Evolutionary conservation across 1,284 basidiomycete genomes (phyloP).

Genomic region (Athelia sp.): DNA sequence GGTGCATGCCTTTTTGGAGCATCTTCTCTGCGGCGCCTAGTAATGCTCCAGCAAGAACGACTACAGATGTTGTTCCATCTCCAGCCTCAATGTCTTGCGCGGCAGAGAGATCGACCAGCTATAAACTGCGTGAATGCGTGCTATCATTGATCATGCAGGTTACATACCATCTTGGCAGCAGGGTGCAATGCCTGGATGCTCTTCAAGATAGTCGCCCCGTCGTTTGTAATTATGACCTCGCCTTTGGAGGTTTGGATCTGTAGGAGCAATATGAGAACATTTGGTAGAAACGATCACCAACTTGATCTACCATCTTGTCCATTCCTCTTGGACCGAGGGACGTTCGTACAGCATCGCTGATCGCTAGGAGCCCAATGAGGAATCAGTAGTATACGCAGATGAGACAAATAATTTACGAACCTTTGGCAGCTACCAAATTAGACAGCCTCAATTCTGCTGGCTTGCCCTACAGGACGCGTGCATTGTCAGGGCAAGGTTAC

Average conservation of each 20-base stretch:
- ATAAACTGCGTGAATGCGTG: background rate
- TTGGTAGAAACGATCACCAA: conserved; percentile 9
- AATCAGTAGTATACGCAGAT: conserved; percentile 10
- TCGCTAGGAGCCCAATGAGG: conserved; percentile 51
- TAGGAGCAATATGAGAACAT: conserved; percentile 10
- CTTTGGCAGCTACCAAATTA: conserved; percentile 96
- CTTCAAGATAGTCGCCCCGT: conserved; percentile 97
- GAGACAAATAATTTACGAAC: conserved; percentile 33
- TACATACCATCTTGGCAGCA: conserved; percentile 89
- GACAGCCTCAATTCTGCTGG: conserved; percentile 92
- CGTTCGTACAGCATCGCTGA: conserved; percentile 96
- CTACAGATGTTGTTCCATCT: conserved; percentile 98
- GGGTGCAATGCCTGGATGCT: conserved; percentile 98
- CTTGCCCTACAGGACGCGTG: conserved; percentile 62
- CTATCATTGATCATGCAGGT: background rate
- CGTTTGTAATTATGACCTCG: conserved; percentile 98
- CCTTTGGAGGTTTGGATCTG: conserved; percentile 98
- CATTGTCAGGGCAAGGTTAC: background rate
- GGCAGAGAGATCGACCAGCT: conserved; percentile 96
- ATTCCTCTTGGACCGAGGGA: conserved; percentile 97
- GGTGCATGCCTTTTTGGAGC: conserved; percentile 95
- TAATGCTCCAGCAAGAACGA: conserved; percentile 92
- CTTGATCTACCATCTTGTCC: conserved; percentile 89
- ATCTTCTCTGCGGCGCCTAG: conserved; percentile 96
- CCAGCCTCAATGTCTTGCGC: conserved; percentile 99